A percentile compares a stretch with the other conserved stretches of the same genome.
Conservation (phyloP, 2,329 filamentous ascomycete genomes). For the Aspergillus persii region DNA sequence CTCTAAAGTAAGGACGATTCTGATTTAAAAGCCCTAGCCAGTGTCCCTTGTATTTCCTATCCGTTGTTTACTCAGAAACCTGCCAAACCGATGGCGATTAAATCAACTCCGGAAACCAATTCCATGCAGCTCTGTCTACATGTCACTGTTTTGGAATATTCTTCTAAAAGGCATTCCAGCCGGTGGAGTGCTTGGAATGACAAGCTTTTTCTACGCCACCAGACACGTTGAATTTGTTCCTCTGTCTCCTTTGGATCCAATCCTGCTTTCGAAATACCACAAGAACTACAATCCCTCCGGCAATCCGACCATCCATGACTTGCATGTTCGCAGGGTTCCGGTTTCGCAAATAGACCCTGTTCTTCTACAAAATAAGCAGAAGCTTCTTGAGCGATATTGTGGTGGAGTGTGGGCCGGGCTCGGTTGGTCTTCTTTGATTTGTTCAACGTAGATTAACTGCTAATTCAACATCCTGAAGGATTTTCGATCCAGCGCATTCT, state of each 20-base stretch:
- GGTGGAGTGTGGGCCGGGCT: slow-evolving; percentile 9
- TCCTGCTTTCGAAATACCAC: not conserved
- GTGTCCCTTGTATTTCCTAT: not conserved
- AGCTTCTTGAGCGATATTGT: slow-evolving; percentile 7
- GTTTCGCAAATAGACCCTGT: slow-evolving; percentile 6
- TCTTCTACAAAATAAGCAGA: not conserved
- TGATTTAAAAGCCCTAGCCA: not conserved
- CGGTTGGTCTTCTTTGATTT: not conserved
- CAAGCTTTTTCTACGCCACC: not conserved
- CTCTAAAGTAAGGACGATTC: not conserved
- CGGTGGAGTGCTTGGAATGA: not conserved
- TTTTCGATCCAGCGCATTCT: not conserved
- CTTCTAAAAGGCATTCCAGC: not conserved
- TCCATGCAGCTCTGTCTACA: not conserved
- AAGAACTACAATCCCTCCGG: slow-evolving; percentile 5
- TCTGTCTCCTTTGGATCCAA: not conserved
- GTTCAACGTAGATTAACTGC: not conserved
- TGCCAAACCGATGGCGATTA: not conserved
- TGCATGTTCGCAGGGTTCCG: slow-evolving; percentile 5
- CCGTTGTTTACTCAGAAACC: not conserved
- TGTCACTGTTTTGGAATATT: not conserved
- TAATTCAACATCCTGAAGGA: not conserved
- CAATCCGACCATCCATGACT: slow-evolving; percentile 9
- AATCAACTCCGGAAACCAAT: not conserved
- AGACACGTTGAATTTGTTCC: not conserved